Evolutionary conservation across 352 stramenopile genomes (phyloP), one percentile per base, ranked within the genome.

Genomic region (Phytophthora aleatoria): DNA sequence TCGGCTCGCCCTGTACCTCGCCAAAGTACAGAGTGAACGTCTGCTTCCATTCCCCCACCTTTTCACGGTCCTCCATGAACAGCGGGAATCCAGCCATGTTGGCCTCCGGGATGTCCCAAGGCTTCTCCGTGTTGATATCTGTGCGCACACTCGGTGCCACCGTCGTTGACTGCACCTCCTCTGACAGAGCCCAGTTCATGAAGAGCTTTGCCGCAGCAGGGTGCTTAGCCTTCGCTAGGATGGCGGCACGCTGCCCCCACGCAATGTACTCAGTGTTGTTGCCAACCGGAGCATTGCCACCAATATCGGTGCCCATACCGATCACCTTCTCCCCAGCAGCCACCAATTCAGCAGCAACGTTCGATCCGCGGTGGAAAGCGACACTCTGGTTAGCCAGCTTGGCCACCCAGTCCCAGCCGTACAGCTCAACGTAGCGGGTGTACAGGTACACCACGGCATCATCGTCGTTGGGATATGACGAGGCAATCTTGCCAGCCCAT

Each of bases 11-110:
- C 50, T 74, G 69, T 28, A 82, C 73, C 24, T 86, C 77, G 24
- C 72, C 77, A 47, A 89, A 81, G 70, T 83, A 85, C 24, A 89
- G 53, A 27, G 69, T 55, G 42, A 89, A 82, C 5, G 73, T 89
- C 27, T 57, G 26, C 35, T 74, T 77, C 50, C 71, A 69, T 20
- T 61, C 52, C 67, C 86, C 76, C 9, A 85, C 45, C 9, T 65
- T 57, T 13, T 61, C 74, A 35, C 79, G 76, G 69, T 88, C 74
- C 39, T 75, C 69, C 79, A 86, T 86, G 59, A 80, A 88, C 26
- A 24, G 24, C 4, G 45, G 41, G 50, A 84, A 85, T 3, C 44
- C 54, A 39, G 30, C 15, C 53, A 73, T 49, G 9, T 76, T 73
- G 24, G 73, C 76, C 38, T 76, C 48, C 9, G 58, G 38, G 16